Conservation (phyloP, 2,329 filamentous ascomycete genomes). For the Arthrobotrys sinensis region DNA sequence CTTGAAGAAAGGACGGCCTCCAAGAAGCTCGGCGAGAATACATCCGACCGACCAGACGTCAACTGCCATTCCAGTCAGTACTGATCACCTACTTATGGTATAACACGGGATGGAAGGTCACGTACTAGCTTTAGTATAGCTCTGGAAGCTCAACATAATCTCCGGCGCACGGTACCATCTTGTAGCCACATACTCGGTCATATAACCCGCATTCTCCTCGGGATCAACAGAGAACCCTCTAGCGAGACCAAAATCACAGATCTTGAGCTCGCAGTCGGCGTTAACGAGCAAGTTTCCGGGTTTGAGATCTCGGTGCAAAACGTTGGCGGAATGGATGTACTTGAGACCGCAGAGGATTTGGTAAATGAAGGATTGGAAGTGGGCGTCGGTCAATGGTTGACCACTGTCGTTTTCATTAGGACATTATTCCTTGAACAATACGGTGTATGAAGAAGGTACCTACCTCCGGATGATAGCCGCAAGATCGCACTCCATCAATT, state of each 20-base stretch:
- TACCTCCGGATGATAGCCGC: constrained; percentile 88
- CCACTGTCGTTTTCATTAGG: constrained; percentile 73
- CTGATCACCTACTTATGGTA: background rate
- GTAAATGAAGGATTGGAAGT: constrained; percentile 99
- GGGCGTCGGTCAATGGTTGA: constrained; percentile 95
- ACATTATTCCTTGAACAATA: background rate
- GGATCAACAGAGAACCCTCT: constrained; percentile 97
- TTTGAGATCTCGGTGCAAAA: constrained; percentile 96
- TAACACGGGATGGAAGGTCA: constrained; percentile 66
- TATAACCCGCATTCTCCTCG: constrained; percentile 98
- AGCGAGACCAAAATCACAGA: constrained; percentile 96
- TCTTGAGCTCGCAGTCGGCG: constrained; percentile 99
- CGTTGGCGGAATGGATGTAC: constrained; percentile 99
- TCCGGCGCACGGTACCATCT: constrained; percentile 99
- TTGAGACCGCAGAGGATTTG: constrained; percentile 99
- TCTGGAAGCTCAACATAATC: constrained; percentile 99
- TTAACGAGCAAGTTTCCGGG: constrained; percentile 98
- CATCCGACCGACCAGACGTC: constrained; percentile 99
- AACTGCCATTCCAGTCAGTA: constrained; percentile 73
- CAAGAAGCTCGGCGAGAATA: constrained; percentile 94
- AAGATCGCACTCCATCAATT: constrained; percentile 99
- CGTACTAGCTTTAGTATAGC: constrained; percentile 99
- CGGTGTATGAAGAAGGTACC: background rate
- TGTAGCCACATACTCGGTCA: constrained; percentile 99
- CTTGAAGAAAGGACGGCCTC: constrained; percentile 98